phyloP scores from a whole-genome alignment of 2,329 filamentous ascomycete species.

The Diplodia corticola region DNA sequence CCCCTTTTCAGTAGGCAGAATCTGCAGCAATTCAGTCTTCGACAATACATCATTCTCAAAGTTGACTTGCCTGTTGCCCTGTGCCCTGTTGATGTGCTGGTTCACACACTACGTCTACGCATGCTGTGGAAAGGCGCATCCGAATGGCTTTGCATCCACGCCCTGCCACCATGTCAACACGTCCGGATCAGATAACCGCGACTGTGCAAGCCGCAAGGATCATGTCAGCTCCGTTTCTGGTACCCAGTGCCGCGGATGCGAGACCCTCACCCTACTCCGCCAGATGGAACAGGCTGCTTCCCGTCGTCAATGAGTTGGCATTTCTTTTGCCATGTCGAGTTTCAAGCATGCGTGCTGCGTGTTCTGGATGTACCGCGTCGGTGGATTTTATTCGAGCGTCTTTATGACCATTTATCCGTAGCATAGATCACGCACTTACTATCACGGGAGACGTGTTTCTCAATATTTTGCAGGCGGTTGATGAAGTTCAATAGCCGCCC shows the following conservation, averaged over 20 bases:
- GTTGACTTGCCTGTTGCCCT: no score
- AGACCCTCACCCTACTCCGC: background rate
- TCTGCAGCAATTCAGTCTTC: background rate
- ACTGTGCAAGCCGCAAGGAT: conserved; percentile 5
- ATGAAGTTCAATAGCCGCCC: no score
- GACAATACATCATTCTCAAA: background rate
- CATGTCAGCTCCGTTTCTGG: conserved; percentile 1
- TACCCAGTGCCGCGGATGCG: conserved; percentile 7
- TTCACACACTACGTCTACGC: conserved; percentile 15
- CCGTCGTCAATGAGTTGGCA: background rate
- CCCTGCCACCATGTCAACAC: background rate
- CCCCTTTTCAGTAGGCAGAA: background rate
- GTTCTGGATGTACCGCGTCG: no score
- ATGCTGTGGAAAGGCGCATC: conserved; percentile 9
- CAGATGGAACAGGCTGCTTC: conserved; percentile 2
- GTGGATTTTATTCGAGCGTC: no score
- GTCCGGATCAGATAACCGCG: background rate
- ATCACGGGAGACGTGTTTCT: no score
- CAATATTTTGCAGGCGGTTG: no score
- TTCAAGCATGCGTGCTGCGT: no score
- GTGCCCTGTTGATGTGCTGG: conserved; percentile 10
- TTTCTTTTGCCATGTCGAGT: no score
- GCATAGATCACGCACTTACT: no score
- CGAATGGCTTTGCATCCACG: conserved; percentile 1
- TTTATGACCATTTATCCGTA: no score